Percentiles rank a stretch among this genome's conserved stretches.
These are phyloP conservation scores for Camellia japonica DNA, from an alignment of 148 eudicot genomes.

Conservation along the genomic window DNA sequence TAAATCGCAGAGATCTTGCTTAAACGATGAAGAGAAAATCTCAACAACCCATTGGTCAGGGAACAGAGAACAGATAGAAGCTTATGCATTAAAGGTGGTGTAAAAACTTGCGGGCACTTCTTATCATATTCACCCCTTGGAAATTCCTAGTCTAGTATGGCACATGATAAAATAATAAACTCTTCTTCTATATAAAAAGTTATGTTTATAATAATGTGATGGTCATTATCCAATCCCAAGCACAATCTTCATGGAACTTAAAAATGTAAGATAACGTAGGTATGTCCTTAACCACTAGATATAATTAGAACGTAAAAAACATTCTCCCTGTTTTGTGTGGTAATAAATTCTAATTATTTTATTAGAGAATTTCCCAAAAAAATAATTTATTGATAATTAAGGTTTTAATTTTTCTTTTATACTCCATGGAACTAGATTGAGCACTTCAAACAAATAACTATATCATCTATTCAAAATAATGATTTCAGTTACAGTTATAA, in stretches of 20 bases:
- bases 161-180: neutral
- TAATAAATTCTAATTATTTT: neutral
- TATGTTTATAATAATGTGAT: neutral
- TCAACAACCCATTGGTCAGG: no score
- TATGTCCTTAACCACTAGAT: neutral
- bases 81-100: no score
- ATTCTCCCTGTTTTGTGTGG: neutral
- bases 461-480: neutral
- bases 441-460: no score
- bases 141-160: neutral
- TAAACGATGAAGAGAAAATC: no score
- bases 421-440: no score
- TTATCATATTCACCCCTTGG: neutral
- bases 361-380: neutral
- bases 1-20: no score
- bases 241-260: neutral
- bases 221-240: neutral
- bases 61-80: no score
- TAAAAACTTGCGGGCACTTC: neutral
- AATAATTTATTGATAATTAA: neutral
- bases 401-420: neutral
- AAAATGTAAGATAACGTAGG: neutral
- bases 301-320: neutral
- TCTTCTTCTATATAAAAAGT: neutral
- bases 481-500: neutral